phyloP scores from a whole-genome alignment of 2,329 filamentous ascomycete species.

The Microdochium trichocladiopsis region DNA sequence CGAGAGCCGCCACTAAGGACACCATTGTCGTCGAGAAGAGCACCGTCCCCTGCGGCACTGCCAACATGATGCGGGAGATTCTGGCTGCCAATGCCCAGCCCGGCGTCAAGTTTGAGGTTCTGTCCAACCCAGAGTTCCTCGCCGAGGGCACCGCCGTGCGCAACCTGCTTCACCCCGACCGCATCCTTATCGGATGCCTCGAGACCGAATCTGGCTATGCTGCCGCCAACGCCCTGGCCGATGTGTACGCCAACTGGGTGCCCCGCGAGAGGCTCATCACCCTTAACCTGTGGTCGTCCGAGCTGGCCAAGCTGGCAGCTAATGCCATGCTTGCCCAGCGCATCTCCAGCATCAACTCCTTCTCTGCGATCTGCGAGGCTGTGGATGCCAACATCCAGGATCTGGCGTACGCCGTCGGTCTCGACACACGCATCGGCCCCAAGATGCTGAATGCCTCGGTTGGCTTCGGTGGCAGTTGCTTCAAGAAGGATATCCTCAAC shows the following conservation, averaged over 20 bases:
- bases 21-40: conserved; percentile 78
- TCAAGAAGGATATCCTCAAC: conserved; percentile 73
- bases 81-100: conserved; percentile 41
- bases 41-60: conserved; percentile 71
- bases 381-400: conserved; percentile 72
- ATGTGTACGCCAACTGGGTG: conserved; percentile 67
- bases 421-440: conserved; percentile 64
- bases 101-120: conserved; percentile 62
- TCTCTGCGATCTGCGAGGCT: conserved; percentile 73
- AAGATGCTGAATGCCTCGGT: conserved; percentile 69
- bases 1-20: conserved; percentile 55
- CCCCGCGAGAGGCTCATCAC: conserved; percentile 59
- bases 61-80: conserved; percentile 61
- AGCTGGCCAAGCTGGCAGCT: conserved; percentile 71
- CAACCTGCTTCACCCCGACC: conserved; percentile 64
- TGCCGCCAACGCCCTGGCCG: conserved; percentile 57
- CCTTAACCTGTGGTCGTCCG: conserved; percentile 70
- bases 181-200: conserved; percentile 67
- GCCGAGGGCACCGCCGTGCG: conserved; percentile 70
- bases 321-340: conserved; percentile 77
- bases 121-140: conserved; percentile 78
- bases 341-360: conserved; percentile 74
- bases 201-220: conserved; percentile 50
- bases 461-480: conserved; percentile 75
- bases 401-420: conserved; percentile 59